Base-by-base conservation (phyloP, 2,329 filamentous ascomycete genomes). In the Madurella mycetomatis region DNA sequence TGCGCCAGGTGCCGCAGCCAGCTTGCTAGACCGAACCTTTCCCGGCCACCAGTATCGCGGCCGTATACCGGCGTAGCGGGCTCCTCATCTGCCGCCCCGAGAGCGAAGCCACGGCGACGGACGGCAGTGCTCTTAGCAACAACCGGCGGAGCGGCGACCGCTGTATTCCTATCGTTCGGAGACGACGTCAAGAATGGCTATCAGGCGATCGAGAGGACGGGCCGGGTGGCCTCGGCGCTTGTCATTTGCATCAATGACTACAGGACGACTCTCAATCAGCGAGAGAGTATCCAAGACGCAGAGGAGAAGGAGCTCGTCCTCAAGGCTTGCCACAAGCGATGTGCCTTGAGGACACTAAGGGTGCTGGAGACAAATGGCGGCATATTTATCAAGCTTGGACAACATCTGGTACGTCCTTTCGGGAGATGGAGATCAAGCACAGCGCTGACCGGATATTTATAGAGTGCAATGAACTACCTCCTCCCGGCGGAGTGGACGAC, bases 321-420 rank as follows among this genome's bases (percentile, higher is more conserved):
- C 49, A 87, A 84, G 62, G 85, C 85, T 59, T 97, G 94, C 67
- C 94, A 99, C 72, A 87, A 95, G 69, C 83, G 94, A 70, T 99
- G 94, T 73, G 94, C 94, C 31, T 82, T 90, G 65, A 84, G 94
- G 58, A 96, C 94, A 1, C 76, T 97, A 41, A 81, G 80, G 54
- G 92, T 95, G 1, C 75, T 97, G 60, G 94, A 99, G 77, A 90
- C 89, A 77, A 97, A 96, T 70, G 94, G 95, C 25, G 95, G 92
- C 30, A 96, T 99, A 60, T 99, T 97, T 65, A 97, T 99, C 70
- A 99, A 99, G 73, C 76, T 99, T 40, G 94, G 94, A 8, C 94
- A 99, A 66, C 94, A 99, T 72, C 72, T 99, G 72, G 84, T 86
- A 76, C 41, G 72, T 15, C 34, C 12, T 19, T 34, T 18, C 41